Evolutionary conservation across 2,329 filamentous ascomycete species (phyloP).

Genomic region (Albophoma yamanashiensis): DNA sequence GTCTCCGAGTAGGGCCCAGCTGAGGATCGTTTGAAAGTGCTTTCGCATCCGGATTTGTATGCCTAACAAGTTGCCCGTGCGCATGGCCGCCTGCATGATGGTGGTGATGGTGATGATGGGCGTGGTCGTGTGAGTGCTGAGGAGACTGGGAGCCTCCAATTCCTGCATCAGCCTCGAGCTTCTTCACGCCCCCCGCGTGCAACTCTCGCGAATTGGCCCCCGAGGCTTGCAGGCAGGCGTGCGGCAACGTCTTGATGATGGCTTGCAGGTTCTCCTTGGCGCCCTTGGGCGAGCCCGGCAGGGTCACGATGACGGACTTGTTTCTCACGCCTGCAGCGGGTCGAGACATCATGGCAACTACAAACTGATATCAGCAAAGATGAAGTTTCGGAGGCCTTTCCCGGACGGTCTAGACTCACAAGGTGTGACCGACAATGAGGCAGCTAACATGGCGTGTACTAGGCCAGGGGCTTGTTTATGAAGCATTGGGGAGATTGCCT

Average conservation of each 20-base stretch:
- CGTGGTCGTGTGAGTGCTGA: slow-evolving; percentile 27
- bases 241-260: slow-evolving; percentile 79
- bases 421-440: slow-evolving; percentile 76
- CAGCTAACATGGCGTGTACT: slow-evolving; percentile 87
- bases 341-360: slow-evolving; percentile 93
- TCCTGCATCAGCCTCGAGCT: slow-evolving; percentile 75
- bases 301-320: slow-evolving; percentile 70
- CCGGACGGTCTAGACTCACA: slow-evolving; percentile 46
- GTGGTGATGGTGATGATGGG: slow-evolving; percentile 31
- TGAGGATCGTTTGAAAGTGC: slow-evolving; percentile 49
- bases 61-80: slow-evolving; percentile 57
- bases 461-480: slow-evolving; percentile 82
- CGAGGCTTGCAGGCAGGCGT: slow-evolving; percentile 84
- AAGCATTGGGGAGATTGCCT: slow-evolving; percentile 71
- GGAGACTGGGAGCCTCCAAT: slow-evolving; percentile 27
- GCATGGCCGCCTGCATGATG: slow-evolving; percentile 35
- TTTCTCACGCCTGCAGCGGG: slow-evolving; percentile 84
- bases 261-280: slow-evolving; percentile 88
- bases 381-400: not conserved
- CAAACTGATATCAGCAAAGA: not conserved
- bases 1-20: slow-evolving; percentile 55
- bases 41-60: slow-evolving; percentile 53
- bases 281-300: slow-evolving; percentile 91
- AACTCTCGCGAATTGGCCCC: slow-evolving; percentile 71
- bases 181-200: slow-evolving; percentile 72